These are phyloP conservation scores for Podila horticola DNA, from an alignment of 192 early-diverging fungal genomes.

Conservation along the genomic window DNA sequence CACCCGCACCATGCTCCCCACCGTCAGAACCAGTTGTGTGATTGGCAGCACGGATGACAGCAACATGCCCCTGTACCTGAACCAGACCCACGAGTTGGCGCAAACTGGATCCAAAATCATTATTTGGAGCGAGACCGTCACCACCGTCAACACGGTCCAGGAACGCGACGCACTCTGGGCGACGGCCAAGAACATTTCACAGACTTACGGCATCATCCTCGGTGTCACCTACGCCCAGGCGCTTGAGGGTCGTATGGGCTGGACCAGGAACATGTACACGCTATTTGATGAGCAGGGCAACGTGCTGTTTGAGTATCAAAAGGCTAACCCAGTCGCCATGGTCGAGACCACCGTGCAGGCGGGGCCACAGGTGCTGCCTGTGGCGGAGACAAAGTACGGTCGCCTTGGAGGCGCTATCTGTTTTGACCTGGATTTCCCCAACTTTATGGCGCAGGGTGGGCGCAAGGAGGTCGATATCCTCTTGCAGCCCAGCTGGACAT, in stretches of 20 bases:
- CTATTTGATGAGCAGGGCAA: slow-evolving; percentile 42
- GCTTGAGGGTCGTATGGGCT: not conserved
- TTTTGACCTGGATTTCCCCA: slow-evolving; percentile 59
- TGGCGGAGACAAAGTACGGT: slow-evolving; percentile 49
- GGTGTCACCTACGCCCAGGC: slow-evolving; percentile 40
- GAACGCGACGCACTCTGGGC: slow-evolving; percentile 1
- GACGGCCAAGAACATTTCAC: slow-evolving; percentile 27
- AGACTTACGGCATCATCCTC: slow-evolving; percentile 29
- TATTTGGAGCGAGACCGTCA: slow-evolving; percentile 41
- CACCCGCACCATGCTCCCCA: slow-evolving; percentile 19
- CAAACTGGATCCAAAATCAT: slow-evolving; percentile 40
- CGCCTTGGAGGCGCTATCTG: slow-evolving; percentile 55
- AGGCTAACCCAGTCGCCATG: slow-evolving; percentile 55
- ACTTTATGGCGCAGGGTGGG: slow-evolving; percentile 54
- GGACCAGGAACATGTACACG: slow-evolving; percentile 51
- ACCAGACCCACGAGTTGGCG: slow-evolving; percentile 34
- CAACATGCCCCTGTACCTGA: slow-evolving; percentile 20
- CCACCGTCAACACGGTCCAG: not conserved
- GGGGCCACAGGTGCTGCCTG: slow-evolving; percentile 45
- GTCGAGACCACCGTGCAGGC: slow-evolving; percentile 46
- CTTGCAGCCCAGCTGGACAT: slow-evolving; percentile 60
- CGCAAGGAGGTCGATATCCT: slow-evolving; percentile 53
- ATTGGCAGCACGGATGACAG: slow-evolving; percentile 9
- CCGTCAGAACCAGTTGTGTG: slow-evolving; percentile 37
- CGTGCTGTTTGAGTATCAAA: slow-evolving; percentile 53